Conservation (phyloP, 2,329 filamentous ascomycete species). For the Colletotrichum falcatum region DNA sequence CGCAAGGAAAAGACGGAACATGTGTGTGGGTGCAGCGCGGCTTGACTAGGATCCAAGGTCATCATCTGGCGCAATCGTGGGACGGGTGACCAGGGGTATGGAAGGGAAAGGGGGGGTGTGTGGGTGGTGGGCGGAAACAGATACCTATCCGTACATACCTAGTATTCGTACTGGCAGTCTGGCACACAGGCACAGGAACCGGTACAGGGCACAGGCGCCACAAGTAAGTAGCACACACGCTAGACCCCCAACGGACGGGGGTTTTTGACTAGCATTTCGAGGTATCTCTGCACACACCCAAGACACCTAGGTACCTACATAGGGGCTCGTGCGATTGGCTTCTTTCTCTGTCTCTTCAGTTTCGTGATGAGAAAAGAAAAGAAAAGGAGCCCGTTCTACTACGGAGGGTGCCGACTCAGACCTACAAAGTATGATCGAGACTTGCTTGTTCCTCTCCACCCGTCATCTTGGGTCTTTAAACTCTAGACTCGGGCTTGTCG, state of each 20-base stretch:
- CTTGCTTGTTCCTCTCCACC: not conserved
- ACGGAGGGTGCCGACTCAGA: not conserved
- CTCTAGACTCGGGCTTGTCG: too few relatives aligned
- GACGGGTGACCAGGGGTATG: constrained; percentile 19
- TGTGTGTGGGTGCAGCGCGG: constrained; percentile 18
- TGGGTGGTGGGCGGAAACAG: not conserved
- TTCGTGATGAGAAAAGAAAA: not conserved
- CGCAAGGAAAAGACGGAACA: not conserved
- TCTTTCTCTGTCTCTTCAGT: not conserved
- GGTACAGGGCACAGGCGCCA: not conserved
- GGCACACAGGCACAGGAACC: too few relatives aligned
- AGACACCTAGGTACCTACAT: too few relatives aligned
- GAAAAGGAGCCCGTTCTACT: not conserved
- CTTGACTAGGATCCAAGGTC: constrained; percentile 25
- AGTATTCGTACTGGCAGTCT: too few relatives aligned
- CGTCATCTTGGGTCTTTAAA: too few relatives aligned
- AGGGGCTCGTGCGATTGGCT: constrained; percentile 7
- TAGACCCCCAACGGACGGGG: not conserved
- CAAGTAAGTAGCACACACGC: not conserved
- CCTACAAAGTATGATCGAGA: not conserved
- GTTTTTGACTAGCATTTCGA: too few relatives aligned
- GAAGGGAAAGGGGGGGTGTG: not conserved
- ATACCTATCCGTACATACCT: too few relatives aligned
- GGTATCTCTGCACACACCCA: too few relatives aligned
- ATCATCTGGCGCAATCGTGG: constrained; percentile 39